Base-by-base conservation (phyloP, 331 rosid genomes). In the Ulmus americana region DNA sequence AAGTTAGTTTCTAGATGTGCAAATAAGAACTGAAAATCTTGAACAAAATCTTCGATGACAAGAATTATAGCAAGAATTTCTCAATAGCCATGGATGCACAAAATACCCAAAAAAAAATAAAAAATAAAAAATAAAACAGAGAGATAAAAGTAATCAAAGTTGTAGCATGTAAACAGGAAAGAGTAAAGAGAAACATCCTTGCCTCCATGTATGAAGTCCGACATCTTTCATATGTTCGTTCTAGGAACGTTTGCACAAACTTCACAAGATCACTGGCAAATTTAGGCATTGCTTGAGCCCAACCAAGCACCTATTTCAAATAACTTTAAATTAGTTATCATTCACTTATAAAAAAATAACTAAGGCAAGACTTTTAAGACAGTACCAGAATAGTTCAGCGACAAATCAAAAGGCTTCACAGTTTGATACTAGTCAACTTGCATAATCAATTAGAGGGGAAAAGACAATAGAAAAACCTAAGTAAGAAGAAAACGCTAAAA, bases 231-330 rank as follows among this genome's bases (percentile, higher is more conserved):
- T 82, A 90, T 53, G 99, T 82, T 65, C 99, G 81, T 84, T 94
- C 99, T 53, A 94, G 77, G 76, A 94, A 90, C 43, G 99, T 90
- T 84, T 90, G 96, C 74, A 87, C 99, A 78, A 90, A 90, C 77
- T 90, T 87, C 68, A 88, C 99, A 70, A 90, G 88, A 67, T 94
- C 99, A 64, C 78, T 69, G 59, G 97, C 79, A 76, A 90, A 94
- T 83, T 90, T 94, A 67, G 99, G 99, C 99, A 94, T 90, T 69
- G 97, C 97, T 78, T 90, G 95, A 64, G 95, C 99, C 99, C 99
- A 94, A 68, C 96, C 97, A 81, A 90, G 95, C 65, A 94, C 99
- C 99, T 94, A 67, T 12, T 75, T 47, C 61, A 74, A 61, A 59
- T 63, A 5, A 64, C 16, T 48, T 40, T 53, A 68, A 69, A 63